phyloP scores from a whole-genome alignment of 2,329 filamentous ascomycete species.

The Diaporthe velutina region DNA sequence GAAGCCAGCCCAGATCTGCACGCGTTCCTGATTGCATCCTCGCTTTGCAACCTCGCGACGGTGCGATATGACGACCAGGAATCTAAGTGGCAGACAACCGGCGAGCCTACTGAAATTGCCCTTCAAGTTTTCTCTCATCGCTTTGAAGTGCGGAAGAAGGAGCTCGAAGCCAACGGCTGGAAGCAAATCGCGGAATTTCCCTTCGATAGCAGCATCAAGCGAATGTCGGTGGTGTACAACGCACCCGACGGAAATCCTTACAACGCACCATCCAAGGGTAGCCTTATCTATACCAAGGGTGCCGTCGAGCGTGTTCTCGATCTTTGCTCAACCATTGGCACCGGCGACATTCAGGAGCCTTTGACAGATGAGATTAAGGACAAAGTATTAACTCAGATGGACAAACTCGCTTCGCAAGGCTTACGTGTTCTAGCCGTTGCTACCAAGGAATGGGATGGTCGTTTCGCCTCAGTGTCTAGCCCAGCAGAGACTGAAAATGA shows the following conservation, averaged over 20 bases:
- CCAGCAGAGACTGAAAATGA: constrained; percentile 52
- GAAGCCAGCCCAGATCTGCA: constrained; percentile 64
- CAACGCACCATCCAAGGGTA: constrained; percentile 56
- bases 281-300: constrained; percentile 72
- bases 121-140: constrained; percentile 81
- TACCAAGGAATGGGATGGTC: constrained; percentile 70
- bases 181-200: constrained; percentile 78
- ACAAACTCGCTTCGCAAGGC: constrained; percentile 73
- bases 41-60: constrained; percentile 76
- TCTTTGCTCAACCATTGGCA: constrained; percentile 63
- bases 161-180: constrained; percentile 67
- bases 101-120: constrained; percentile 82
- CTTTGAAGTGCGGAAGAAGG: constrained; percentile 71
- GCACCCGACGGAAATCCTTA: constrained; percentile 54
- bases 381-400: constrained; percentile 66
- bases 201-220: constrained; percentile 84
- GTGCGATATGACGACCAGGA: constrained; percentile 68
- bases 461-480: constrained; percentile 54
- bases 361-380: constrained; percentile 66
- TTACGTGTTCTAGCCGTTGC: constrained; percentile 80
- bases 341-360: constrained; percentile 55
- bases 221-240: constrained; percentile 82
- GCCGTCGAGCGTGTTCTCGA: constrained; percentile 73
- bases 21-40: constrained; percentile 66
- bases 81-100: constrained; percentile 74